Conservation (phyloP, 1,284 basidiomycete genomes). For the Leccinum subrobustum region DNA sequence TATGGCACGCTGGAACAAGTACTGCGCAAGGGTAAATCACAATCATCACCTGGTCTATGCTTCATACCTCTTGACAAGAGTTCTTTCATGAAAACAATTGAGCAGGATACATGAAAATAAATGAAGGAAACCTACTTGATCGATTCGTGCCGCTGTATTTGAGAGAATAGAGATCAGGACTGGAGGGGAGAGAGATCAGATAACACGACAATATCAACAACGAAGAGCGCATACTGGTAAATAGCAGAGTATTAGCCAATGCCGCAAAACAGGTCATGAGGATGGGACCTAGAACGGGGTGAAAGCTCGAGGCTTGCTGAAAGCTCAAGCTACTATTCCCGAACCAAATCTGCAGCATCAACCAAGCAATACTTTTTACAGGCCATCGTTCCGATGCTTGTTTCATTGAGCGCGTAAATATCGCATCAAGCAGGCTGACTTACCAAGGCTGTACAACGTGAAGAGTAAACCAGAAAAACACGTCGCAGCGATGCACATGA, state of each 20-base stretch:
- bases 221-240: slow-evolving; percentile 62
- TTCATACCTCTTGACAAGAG: slow-evolving; percentile 72
- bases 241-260: slow-evolving; percentile 72
- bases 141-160: slow-evolving; percentile 81
- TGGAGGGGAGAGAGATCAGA: slow-evolving; percentile 18
- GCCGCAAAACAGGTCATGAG: slow-evolving; percentile 86
- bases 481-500: slow-evolving; percentile 79
- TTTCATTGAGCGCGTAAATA: slow-evolving; percentile 16
- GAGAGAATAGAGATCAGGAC: slow-evolving; percentile 87
- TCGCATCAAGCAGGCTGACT: slow-evolving; percentile 6
- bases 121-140: slow-evolving; percentile 51
- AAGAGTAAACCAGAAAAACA: slow-evolving; percentile 88
- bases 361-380: slow-evolving; percentile 71
- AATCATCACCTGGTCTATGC: slow-evolving; percentile 2
- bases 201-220: background rate
- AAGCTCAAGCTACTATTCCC: slow-evolving; percentile 78
- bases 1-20: slow-evolving; percentile 86
- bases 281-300: slow-evolving; percentile 82
- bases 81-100: slow-evolving; percentile 47
- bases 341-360: slow-evolving; percentile 84
- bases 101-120: slow-evolving; percentile 4
- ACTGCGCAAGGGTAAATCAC: slow-evolving; percentile 42
- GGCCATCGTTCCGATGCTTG: slow-evolving; percentile 58
- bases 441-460: slow-evolving; percentile 78
- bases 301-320: slow-evolving; percentile 68